phyloP scores from a whole-genome alignment of 768 basidiomycete genomes.

The Brasilioporus rufonigricans region DNA sequence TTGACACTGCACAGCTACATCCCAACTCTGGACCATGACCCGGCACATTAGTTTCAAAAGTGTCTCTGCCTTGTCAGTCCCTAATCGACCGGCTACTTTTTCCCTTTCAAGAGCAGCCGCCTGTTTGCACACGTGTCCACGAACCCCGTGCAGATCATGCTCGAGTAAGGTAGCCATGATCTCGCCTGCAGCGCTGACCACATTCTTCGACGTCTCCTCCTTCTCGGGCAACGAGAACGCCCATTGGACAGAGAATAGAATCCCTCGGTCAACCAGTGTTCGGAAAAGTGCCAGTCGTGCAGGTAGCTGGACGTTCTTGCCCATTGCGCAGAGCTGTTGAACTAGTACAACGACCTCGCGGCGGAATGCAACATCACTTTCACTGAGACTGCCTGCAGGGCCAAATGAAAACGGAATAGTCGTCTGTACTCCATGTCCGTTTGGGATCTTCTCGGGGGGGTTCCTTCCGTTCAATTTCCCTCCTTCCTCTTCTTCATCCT shows the following conservation, averaged over 20 bases:
- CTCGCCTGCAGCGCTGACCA: conserved; percentile 84
- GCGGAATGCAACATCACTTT: conserved; percentile 53
- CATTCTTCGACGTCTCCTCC: conserved; percentile 44
- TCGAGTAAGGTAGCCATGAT: conserved; percentile 83
- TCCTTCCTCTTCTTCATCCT: conserved; percentile 28
- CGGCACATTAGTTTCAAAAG: conserved; percentile 72
- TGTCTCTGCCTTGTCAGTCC: conserved; percentile 66
- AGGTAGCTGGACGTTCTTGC: conserved; percentile 92
- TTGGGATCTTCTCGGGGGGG: conserved; percentile 37
- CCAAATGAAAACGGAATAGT: conserved; percentile 48
- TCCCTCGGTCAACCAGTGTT: conserved; percentile 80
- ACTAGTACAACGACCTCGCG: conserved; percentile 83
- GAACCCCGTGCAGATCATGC: conserved; percentile 85
- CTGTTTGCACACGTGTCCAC: conserved; percentile 83
- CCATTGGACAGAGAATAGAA: conserved; percentile 92
- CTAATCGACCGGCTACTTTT: conserved; percentile 51
- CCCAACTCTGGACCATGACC: conserved; percentile 74
- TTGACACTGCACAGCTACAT: conserved; percentile 87
- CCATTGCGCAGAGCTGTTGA: conserved; percentile 92
- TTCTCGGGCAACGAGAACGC: conserved; percentile 71
- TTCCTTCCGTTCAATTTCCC: conserved; percentile 35
- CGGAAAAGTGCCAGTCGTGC: conserved; percentile 85
- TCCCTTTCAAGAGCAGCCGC: conserved; percentile 68
- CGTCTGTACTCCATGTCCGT: conserved; percentile 28
- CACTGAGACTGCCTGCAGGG: conserved; percentile 54